A percentile compares a stretch with the other conserved stretches of the same genome.
phyloP scores from a whole-genome alignment of 2,329 filamentous ascomycete genomes.

The Aspergillus luchuensis region DNA sequence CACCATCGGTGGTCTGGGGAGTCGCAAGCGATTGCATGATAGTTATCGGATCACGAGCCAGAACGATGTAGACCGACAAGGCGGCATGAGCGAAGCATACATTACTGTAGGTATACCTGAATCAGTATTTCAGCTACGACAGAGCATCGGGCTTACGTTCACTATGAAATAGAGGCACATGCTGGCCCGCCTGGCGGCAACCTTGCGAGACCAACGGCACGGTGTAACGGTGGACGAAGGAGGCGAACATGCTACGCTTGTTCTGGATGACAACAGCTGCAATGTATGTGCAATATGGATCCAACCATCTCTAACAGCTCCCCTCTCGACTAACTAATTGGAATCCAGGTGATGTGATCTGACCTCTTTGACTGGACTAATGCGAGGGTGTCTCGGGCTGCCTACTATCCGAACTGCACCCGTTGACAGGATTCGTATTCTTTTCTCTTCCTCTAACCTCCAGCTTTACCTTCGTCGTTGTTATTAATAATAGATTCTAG shows the following conservation, averaged over 20 bases:
- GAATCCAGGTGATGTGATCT: conserved; percentile 40
- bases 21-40: conserved; percentile 61
- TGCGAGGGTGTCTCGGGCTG: neutral
- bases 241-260: conserved; percentile 21
- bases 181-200: conserved; percentile 46
- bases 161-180: conserved; percentile 51
- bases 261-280: conserved; percentile 13
- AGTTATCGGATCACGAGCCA: conserved; percentile 63
- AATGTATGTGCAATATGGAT: conserved; percentile 10
- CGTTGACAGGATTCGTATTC: conserved; percentile 4
- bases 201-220: conserved; percentile 15
- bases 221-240: conserved; percentile 28
- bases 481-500: conserved; percentile 3
- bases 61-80: conserved; percentile 63
- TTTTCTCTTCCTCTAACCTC: conserved; percentile 1
- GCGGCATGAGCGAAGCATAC: conserved; percentile 59
- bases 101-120: conserved; percentile 52
- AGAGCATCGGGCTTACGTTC: conserved; percentile 18
- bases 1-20: conserved; percentile 52
- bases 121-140: neutral
- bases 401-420: neutral
- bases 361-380: conserved; percentile 14
- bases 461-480: neutral
- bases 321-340: neutral
- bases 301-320: neutral